A percentile compares a stretch with the other conserved stretches of the same genome.
Evolutionary conservation across 768 basidiomycete genomes (phyloP).

Genomic region (Grammothele lineata): DNA sequence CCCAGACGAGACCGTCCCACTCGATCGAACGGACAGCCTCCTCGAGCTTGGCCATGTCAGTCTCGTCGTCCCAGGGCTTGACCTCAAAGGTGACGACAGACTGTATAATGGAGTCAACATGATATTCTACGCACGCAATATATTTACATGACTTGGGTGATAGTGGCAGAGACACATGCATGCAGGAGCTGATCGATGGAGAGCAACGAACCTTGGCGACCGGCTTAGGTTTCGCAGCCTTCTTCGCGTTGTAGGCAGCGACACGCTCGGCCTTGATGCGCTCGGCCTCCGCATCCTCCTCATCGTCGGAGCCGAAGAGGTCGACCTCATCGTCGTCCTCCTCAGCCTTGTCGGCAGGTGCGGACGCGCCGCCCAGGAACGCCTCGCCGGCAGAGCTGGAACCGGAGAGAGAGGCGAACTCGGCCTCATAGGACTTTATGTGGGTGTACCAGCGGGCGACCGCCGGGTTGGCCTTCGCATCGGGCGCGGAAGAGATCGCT

Average conservation of each 20-base stretch:
- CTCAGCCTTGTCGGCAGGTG: constrained; percentile 39
- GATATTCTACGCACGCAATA: neutral
- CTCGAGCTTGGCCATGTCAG: constrained; percentile 91
- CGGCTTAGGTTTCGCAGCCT: constrained; percentile 86
- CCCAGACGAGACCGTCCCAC: constrained; percentile 93
- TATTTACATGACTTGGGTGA: too few relatives aligned
- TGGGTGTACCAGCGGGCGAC: constrained; percentile 91
- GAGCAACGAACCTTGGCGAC: constrained; percentile 67
- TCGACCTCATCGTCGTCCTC: constrained; percentile 48
- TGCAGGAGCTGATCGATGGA: neutral
- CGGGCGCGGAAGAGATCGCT: constrained; percentile 63
- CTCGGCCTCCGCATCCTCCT: constrained; percentile 48
- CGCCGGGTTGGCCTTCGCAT: constrained; percentile 62
- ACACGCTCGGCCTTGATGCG: constrained; percentile 82
- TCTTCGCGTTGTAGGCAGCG: constrained; percentile 89
- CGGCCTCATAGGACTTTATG: constrained; percentile 80
- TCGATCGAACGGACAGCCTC: constrained; percentile 78
- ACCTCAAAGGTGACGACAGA: constrained; percentile 98
- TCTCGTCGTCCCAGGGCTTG: constrained; percentile 99
- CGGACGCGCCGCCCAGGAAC: constrained; percentile 52
- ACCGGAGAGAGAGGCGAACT: constrained; percentile 76
- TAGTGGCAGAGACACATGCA: constrained; percentile 6
- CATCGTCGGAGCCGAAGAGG: constrained; percentile 72
- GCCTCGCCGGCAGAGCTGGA: constrained; percentile 78
- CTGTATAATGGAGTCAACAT: constrained; percentile 25